Evolutionary conservation across 148 eudicot genomes (phyloP), one percentile per base, ranked within the genome.

Genomic region (Heliosperma pusillum): DNA sequence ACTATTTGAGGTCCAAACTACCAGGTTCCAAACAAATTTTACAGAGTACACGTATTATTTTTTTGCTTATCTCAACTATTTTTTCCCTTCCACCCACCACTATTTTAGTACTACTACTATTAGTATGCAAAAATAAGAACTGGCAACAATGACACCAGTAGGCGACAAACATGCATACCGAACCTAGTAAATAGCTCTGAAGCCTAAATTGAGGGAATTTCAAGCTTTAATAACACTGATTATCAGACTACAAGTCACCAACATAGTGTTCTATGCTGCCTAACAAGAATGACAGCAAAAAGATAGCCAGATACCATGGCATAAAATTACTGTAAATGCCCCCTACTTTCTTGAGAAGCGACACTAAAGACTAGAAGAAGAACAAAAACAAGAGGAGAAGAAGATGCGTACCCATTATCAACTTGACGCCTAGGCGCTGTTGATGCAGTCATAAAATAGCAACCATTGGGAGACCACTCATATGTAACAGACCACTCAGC

Each of bases 391-490:
- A 16, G 17, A 52, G 69, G 53, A 36, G 29, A 21, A 65, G 52
- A 53, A 69, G 16, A 17, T 73, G 63, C 86, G 78, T 92, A 95
- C 99, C 94, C 93, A 80, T 95, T 95, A 82, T 95, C 99, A 74
- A 95, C 87, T 88, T 92, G 97, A 77, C 89, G 88, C 74, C 99
- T 86, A 56, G 99, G 99, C 70, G 99, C 97, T 56, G 97, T 95
- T 69, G 99, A 86, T 44, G 99, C 97, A 77, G 96, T 92, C 99
- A 95, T 73, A 81, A 95, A 92, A 80, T 89, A 95, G 53, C 87
- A 83, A 55, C 99, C 99, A 86, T 87, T 88, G 13, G 99, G 97
- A 33, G 97, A 90, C 99, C 99, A 95, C 84, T 95, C 99, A 85
- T 89, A 83, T 74, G 89, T 80, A 70, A 95, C 99, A 21, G 99